Percentiles rank a stretch among this genome's conserved stretches.
Conservation (phyloP, 495 filamentous ascomycete genomes). For the Xylaria grammica region DNA sequence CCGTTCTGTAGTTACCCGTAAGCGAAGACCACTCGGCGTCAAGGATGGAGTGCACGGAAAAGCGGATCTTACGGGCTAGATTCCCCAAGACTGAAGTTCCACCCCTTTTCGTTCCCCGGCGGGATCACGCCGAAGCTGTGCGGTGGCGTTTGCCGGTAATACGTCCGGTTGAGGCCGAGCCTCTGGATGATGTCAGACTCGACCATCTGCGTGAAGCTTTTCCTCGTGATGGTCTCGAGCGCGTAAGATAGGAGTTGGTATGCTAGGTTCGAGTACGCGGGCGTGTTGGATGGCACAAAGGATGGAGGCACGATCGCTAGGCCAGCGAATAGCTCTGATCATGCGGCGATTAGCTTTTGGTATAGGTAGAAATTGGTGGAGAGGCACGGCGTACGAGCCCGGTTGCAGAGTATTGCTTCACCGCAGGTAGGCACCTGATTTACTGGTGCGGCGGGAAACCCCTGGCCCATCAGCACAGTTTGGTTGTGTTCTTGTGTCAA, state of each 20-base stretch:
- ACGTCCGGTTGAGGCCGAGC: conserved; percentile 50
- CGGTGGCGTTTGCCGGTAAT: conserved; percentile 37
- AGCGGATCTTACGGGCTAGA: conserved; percentile 40
- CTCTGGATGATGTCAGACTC: conserved; percentile 50
- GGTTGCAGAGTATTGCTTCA: conserved; percentile 39
- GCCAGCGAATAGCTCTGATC: conserved; percentile 58
- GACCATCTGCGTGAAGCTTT: conserved; percentile 49
- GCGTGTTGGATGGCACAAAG: conserved; percentile 52
- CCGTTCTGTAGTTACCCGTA: conserved; percentile 43
- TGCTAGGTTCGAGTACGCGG: conserved; percentile 63
- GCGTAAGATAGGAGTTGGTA: conserved; percentile 60
- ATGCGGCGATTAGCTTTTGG: neutral
- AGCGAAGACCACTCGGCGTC: conserved; percentile 27
- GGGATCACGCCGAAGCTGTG: conserved; percentile 42
- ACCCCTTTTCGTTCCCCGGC: conserved; percentile 30
- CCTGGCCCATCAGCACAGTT: conserved; percentile 36
- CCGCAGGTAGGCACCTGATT: conserved; percentile 50
- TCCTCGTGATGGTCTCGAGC: conserved; percentile 59
- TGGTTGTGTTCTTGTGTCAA: conserved; percentile 46
- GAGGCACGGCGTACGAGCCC: conserved; percentile 38
- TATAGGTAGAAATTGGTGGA: neutral
- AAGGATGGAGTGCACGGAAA: neutral
- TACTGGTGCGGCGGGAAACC: conserved; percentile 45
- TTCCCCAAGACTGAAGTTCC: conserved; percentile 49
- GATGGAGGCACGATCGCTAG: conserved; percentile 53